Percentiles rank a stretch among this genome's conserved stretches.
phyloP scores from a whole-genome alignment of 768 basidiomycete genomes.

The Pisolithus tinctorius region DNA sequence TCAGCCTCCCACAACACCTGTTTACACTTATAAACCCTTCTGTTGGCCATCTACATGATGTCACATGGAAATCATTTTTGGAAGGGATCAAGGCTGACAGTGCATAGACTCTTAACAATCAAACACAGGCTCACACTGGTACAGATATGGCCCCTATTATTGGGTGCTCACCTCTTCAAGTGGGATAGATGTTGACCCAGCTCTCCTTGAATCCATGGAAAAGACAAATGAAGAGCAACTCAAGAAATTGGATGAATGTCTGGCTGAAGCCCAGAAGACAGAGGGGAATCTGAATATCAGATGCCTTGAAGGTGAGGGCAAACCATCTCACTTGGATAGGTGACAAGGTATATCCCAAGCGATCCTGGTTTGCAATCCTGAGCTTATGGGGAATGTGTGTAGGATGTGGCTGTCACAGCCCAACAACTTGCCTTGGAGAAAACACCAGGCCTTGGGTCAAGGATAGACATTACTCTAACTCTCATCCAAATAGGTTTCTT shows the following conservation, averaged over 20 bases:
- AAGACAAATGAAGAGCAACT: conserved; percentile 68
- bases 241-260: conserved; percentile 63
- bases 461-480: conserved; percentile 89
- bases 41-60: conserved; percentile 57
- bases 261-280: conserved; percentile 82
- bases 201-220: conserved; percentile 27
- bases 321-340: conserved; percentile 75
- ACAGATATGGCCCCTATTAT: conserved; percentile 90
- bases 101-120: conserved; percentile 19
- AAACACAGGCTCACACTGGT: not conserved
- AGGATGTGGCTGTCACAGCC: conserved; percentile 80
- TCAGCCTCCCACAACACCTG: conserved; percentile 18
- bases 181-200: conserved; percentile 28
- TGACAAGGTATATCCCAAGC: conserved; percentile 33
- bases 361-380: conserved; percentile 17
- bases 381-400: conserved; percentile 15
- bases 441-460: conserved; percentile 85
- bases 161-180: conserved; percentile 35
- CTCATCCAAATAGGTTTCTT: conserved; percentile 89
- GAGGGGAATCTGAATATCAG: conserved; percentile 89
- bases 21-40: conserved; percentile 63
- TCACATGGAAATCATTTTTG: conserved; percentile 58
- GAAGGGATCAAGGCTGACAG: conserved; percentile 76
- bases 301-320: conserved; percentile 77
- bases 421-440: conserved; percentile 83